Conservation (phyloP, 2,329 filamentous ascomycete species). For the Scytalidium lignicola region DNA sequence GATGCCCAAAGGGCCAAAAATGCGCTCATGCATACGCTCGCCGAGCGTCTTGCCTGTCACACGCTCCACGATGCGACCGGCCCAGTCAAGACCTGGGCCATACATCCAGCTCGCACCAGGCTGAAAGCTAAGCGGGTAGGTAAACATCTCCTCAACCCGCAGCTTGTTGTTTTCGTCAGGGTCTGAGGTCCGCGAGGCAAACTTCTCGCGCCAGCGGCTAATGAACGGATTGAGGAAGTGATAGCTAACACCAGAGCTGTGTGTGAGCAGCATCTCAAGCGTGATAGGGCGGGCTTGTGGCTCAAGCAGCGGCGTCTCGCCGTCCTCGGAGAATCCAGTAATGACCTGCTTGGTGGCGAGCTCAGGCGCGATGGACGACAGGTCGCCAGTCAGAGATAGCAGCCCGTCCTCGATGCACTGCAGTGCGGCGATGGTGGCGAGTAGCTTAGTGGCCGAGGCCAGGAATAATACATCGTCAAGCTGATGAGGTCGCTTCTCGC, state of each 20-base stretch:
- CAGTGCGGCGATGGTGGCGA: constrained; percentile 6
- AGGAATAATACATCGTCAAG: constrained; percentile 2
- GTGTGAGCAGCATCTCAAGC: constrained; percentile 6
- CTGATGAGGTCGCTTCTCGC: constrained; percentile 1
- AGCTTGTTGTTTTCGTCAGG: constrained; percentile 15
- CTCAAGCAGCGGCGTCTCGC: constrained; percentile 4
- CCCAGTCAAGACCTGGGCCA: constrained; percentile 5
- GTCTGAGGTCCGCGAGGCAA: constrained; percentile 12
- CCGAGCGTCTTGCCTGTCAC: constrained; percentile 37
- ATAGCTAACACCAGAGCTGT: constrained; percentile 4
- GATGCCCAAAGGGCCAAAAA: constrained; percentile 40
- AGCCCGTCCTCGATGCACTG: constrained; percentile 6
- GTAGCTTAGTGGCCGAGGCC: constrained; percentile 4
- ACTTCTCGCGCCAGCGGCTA: constrained; percentile 11
- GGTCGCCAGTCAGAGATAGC: constrained; percentile 1
- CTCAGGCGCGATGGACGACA: constrained; percentile 2
- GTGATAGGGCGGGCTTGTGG: constrained; percentile 1
- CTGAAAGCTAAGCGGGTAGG: constrained; percentile 2
- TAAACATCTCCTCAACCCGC: constrained; percentile 5
- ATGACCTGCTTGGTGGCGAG: constrained; percentile 3
- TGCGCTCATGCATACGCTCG: constrained; percentile 40
- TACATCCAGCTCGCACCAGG: constrained; percentile 6
- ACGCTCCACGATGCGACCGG: constrained; percentile 41
- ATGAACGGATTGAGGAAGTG: constrained; percentile 4
- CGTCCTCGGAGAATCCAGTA: constrained; percentile 7